Evolutionary conservation across 2,329 filamentous ascomycete genomes (phyloP), one percentile per base, ranked within the genome.

Genomic region (Xylaria sp.): DNA sequence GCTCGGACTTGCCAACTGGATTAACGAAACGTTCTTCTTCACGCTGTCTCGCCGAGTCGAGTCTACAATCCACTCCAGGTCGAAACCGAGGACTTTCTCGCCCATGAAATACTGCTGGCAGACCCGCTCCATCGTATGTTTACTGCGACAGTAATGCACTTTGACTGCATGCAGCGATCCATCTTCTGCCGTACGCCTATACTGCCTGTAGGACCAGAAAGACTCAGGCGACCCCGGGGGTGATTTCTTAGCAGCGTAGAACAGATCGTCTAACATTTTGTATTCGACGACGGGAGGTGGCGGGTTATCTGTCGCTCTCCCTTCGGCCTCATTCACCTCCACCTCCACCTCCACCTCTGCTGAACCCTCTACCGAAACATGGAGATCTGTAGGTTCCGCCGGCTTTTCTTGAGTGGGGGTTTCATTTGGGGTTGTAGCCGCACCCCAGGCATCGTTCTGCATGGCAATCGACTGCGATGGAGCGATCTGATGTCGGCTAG

Each of bases 21-120:
- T 90, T 42, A 97, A 79, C 0, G 92, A 94, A 6, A 96, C 87
- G 67, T 94, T 93, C 58, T 85, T 82, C 70, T 91, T 90, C 3
- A 89, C 79, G 2, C 84, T 82, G 2, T 83, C 77, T 7, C 70
- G 73, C 22, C 77, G 82, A 5, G 75, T 80, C 0, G 87, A 83
- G 5, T 85, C 81, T 1, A 82, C 70, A 59, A 88, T 84, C 94
- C 95, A 97, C 80, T 97, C 95, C 68, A 97, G 85, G 74, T 97
- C 94, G 68, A 97, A 93, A 0, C 94, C 94, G n/a, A 97, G 77
- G 1, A 96, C 79, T 44, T 87, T 83, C 73, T 96, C 88, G 29
- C 85, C 71, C 44, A 89, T 75, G 72, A 97, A 97, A 64, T 90
- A 84, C 64, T 86, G 78, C 20, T 87, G 81, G 65, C 88, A 83